These are phyloP conservation scores for Populus hybrid DNA, from an alignment of 441 rosid genomes.

Conservation along the genomic window DNA sequence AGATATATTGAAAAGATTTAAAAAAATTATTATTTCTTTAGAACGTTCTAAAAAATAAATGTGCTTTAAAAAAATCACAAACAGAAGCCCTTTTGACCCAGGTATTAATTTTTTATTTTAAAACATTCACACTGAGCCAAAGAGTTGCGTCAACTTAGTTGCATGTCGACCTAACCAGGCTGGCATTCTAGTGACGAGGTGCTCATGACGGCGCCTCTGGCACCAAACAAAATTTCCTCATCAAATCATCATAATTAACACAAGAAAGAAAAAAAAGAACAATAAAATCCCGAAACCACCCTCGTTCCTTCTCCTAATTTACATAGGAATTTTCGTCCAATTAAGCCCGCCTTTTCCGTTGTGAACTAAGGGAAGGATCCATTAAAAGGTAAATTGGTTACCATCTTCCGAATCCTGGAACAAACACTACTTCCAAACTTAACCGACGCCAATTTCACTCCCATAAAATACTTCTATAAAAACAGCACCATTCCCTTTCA, in stretches of 20 bases:
- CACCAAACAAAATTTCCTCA: neutral
- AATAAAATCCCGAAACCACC: neutral
- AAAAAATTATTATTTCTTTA: too few relatives aligned
- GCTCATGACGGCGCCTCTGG: too few relatives aligned
- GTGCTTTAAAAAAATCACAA: too few relatives aligned
- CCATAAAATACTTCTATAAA: neutral
- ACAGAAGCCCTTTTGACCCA: too few relatives aligned
- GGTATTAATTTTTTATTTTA: too few relatives aligned
- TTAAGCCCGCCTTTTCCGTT: neutral
- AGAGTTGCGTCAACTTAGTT: too few relatives aligned
- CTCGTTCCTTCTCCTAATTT: neutral
- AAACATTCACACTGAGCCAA: too few relatives aligned
- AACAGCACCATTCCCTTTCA: neutral
- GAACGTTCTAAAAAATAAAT: too few relatives aligned
- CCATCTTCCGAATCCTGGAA: neutral
- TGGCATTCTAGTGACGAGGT: too few relatives aligned
- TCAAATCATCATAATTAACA: neutral
- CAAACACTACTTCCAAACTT: neutral
- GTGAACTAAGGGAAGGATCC: neutral
- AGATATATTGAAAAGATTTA: too few relatives aligned
- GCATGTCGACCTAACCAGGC: too few relatives aligned
- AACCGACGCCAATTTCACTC: neutral
- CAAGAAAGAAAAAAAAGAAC: neutral
- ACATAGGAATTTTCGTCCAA: neutral
- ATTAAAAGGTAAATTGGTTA: neutral